Evolutionary conservation across 2,329 filamentous ascomycete genomes (phyloP).

Genomic region (Macrophomina pseudophaseolina): DNA sequence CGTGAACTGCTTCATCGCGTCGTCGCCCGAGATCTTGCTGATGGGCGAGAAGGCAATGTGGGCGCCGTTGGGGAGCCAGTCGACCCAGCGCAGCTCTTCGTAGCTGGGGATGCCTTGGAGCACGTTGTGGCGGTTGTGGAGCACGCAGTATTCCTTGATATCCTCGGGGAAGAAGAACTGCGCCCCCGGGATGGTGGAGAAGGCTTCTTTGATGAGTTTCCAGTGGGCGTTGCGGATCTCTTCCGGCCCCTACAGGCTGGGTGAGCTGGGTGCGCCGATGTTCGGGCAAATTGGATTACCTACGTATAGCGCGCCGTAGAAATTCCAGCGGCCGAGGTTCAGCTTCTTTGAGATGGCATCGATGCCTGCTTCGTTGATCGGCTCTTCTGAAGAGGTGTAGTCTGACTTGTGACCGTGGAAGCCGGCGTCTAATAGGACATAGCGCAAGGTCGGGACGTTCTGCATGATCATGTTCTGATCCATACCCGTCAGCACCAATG

Average conservation of each 20-base stretch:
- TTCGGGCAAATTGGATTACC: background rate
- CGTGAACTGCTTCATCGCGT: slow-evolving; percentile 47
- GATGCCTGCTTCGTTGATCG: slow-evolving; percentile 47
- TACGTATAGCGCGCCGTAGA: slow-evolving; percentile 50
- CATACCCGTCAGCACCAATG: background rate
- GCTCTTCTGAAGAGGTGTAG: slow-evolving; percentile 36
- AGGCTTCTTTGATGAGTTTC: slow-evolving; percentile 41
- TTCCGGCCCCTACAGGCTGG: slow-evolving; percentile 23
- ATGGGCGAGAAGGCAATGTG: slow-evolving; percentile 55
- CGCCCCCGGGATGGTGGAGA: slow-evolving; percentile 40
- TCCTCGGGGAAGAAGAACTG: slow-evolving; percentile 45
- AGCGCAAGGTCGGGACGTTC: slow-evolving; percentile 50
- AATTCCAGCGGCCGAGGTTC: slow-evolving; percentile 53
- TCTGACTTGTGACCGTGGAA: slow-evolving; percentile 46
- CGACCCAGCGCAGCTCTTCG: slow-evolving; percentile 46
- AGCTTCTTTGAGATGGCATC: slow-evolving; percentile 49
- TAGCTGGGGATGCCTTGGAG: slow-evolving; percentile 35
- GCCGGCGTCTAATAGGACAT: slow-evolving; percentile 49
- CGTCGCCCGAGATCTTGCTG: slow-evolving; percentile 49
- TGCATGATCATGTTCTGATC: slow-evolving; percentile 46
- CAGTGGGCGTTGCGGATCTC: slow-evolving; percentile 40
- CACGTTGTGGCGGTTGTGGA: slow-evolving; percentile 31
- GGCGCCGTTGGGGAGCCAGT: slow-evolving; percentile 52
- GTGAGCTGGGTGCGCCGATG: background rate
- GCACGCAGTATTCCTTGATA: slow-evolving; percentile 41